Percentiles rank a stretch among this genome's conserved stretches.
Conservation (phyloP, 2,329 filamentous ascomycete species). For the Ceratocystis destructans region DNA sequence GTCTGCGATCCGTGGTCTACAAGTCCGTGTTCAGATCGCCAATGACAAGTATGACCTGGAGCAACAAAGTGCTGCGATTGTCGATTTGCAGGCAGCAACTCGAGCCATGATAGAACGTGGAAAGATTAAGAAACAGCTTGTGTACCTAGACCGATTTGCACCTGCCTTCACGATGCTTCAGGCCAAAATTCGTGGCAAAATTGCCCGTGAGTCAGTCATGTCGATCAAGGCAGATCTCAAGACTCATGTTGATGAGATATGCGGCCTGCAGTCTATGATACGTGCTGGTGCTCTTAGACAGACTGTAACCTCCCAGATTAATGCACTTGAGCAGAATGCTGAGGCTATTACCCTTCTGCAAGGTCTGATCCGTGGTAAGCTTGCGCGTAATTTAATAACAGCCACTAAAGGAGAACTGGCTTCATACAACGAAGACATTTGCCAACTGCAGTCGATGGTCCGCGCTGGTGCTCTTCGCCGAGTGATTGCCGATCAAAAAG, state of each 20-base stretch:
- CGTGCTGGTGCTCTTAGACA: slow-evolving; percentile 43
- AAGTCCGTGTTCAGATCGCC: slow-evolving; percentile 38
- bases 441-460: slow-evolving; percentile 37
- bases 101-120: slow-evolving; percentile 68
- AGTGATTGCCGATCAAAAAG: slow-evolving; percentile 35
- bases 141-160: slow-evolving; percentile 48
- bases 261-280: slow-evolving; percentile 37
- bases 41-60: slow-evolving; percentile 47
- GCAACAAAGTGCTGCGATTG: slow-evolving; percentile 52
- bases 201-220: slow-evolving; percentile 33
- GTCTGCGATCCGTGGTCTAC: slow-evolving; percentile 46
- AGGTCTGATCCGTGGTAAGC: slow-evolving; percentile 33
- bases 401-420: slow-evolving; percentile 36
- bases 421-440: slow-evolving; percentile 32
- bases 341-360: slow-evolving; percentile 32
- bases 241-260: slow-evolving; percentile 31
- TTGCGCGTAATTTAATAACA: slow-evolving; percentile 33
- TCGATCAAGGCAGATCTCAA: slow-evolving; percentile 35
- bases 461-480: slow-evolving; percentile 43
- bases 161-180: slow-evolving; percentile 36
- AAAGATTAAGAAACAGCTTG: slow-evolving; percentile 58
- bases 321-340: slow-evolving; percentile 36
- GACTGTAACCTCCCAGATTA: slow-evolving; percentile 35
- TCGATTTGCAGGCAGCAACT: slow-evolving; percentile 58
- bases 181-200: slow-evolving; percentile 44